Evolutionary conservation across 2,329 filamentous ascomycete genomes (phyloP).

Genomic region (Neoarthrinium moseri): DNA sequence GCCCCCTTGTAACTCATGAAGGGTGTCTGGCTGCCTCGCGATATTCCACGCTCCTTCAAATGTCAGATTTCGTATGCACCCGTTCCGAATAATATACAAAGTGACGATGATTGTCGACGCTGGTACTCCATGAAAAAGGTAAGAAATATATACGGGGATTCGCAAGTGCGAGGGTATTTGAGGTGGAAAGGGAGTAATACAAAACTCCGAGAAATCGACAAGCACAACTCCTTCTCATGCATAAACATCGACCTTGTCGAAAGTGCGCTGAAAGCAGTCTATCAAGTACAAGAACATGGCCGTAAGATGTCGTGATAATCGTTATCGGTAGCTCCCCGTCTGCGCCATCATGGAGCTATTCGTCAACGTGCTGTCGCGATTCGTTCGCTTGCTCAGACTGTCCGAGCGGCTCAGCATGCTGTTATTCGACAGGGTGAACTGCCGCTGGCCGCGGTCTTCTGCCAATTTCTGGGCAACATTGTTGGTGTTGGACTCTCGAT

Average conservation of each 20-base stretch:
- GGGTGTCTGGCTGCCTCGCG: too few species aligned
- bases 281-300: conserved; percentile 22
- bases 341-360: conserved; percentile 39
- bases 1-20: too few species aligned
- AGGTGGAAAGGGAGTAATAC: background rate
- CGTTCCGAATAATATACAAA: conserved; percentile 4
- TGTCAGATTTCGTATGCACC: background rate
- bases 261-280: background rate
- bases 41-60: too few species aligned
- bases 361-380: conserved; percentile 42
- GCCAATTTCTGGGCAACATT: conserved; percentile 32
- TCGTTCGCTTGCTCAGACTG: conserved; percentile 43
- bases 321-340: conserved; percentile 44
- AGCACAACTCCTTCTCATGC: background rate
- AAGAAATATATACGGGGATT: background rate
- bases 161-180: conserved; percentile 1
- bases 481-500: conserved; percentile 36
- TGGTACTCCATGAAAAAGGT: background rate
- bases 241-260: conserved; percentile 1
- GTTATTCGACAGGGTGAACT: conserved; percentile 42
- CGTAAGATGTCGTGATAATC: conserved; percentile 27
- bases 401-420: conserved; percentile 41
- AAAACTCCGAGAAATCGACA: background rate
- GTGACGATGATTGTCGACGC: background rate
- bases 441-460: conserved; percentile 43